phyloP scores from a whole-genome alignment of 1,139 yeast species.

The Geotrichum klebahnii region DNA sequence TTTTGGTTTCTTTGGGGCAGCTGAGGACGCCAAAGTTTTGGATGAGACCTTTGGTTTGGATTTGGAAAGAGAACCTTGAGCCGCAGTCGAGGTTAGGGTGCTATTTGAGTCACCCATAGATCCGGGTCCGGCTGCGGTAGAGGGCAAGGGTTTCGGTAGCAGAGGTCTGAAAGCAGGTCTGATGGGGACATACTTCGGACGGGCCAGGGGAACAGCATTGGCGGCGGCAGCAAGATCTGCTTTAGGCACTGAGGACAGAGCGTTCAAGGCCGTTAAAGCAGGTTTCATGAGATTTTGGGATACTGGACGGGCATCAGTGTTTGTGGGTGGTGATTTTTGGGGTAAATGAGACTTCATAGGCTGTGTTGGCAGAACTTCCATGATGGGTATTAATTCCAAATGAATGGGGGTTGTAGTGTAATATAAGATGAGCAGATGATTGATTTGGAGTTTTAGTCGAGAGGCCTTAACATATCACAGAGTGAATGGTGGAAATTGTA shows the following conservation, averaged over 20 bases:
- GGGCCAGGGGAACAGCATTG: background rate
- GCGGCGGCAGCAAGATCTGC: background rate
- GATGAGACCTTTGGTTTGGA: background rate
- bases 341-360: slow-evolving; percentile 1
- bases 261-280: background rate
- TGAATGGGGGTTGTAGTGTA: background rate
- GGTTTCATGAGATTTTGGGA: background rate
- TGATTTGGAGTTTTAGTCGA: background rate
- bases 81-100: background rate
- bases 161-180: slow-evolving; percentile 18
- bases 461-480: background rate
- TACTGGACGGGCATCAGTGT: background rate
- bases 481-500: background rate
- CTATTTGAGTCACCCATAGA: background rate
- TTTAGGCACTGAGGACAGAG: background rate
- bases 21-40: background rate
- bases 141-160: slow-evolving; percentile 23
- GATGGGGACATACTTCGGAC: slow-evolving; percentile 16
- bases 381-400: background rate
- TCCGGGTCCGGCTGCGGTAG: slow-evolving; percentile 17
- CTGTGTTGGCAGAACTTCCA: slow-evolving; percentile 1
- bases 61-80: background rate
- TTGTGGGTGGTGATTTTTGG: background rate
- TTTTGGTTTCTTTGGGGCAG: background rate
- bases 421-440: background rate